These are phyloP conservation scores for Sphaerulina populicola DNA, from an alignment of 2,329 filamentous ascomycete species.

Conservation along the genomic window DNA sequence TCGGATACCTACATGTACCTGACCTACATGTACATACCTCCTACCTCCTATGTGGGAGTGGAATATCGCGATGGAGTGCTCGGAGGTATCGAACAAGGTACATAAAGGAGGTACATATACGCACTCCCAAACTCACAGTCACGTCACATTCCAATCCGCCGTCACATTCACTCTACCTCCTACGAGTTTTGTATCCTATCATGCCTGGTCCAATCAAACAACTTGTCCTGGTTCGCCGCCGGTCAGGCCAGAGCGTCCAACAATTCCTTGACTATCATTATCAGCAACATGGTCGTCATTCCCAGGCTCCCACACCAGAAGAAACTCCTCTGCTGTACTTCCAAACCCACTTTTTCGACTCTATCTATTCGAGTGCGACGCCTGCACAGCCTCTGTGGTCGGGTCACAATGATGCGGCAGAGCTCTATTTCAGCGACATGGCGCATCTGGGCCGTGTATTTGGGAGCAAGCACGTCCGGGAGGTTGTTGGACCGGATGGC, in stretches of 20 bases:
- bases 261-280: not conserved
- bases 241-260: not conserved
- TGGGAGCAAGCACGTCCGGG: not conserved
- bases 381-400: not conserved
- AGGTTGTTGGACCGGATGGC: not conserved
- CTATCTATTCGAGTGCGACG: not conserved
- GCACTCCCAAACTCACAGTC: no score
- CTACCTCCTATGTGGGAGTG: no score
- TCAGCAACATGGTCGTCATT: not conserved
- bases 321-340: not conserved
- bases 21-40: no score
- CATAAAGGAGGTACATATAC: no score
- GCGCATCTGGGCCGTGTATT: not conserved
- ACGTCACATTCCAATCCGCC: no score
- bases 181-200: no score
- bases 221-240: not conserved
- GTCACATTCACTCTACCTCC: no score
- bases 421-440: not conserved
- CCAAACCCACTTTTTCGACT: not conserved
- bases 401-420: not conserved
- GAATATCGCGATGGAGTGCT: no score
- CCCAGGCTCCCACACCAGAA: not conserved
- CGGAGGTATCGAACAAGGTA: no score
- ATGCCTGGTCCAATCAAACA: not conserved
- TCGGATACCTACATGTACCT: no score